Base-by-base conservation (phyloP, 768 basidiomycete species). In the Tulasnella sp. region DNA sequence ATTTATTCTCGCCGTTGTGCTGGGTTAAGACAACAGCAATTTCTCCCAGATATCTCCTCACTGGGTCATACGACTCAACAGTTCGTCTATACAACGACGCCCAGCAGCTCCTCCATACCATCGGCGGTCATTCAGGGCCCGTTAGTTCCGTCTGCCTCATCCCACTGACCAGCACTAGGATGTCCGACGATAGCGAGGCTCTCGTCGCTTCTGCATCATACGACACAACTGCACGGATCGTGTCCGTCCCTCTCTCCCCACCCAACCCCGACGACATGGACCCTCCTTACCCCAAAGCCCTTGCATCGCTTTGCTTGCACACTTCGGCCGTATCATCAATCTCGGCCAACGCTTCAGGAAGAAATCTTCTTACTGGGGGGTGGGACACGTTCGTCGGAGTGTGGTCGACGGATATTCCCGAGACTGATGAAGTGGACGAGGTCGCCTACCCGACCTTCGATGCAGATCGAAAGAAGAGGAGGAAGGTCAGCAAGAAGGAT, bases 351-450 rank as follows among this genome's bases (percentile, higher is more conserved):
- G 48, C 85, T 11, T 83, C 88, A 12, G 92, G 93, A 2, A 87
- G 89, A 2, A 90, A 92, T 80, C 87, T 99, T 24, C 87, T 99
- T 46, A 96, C 96, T 0, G 89, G 93, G 0, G 94, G 94, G 0
- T 97, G 96, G 96, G 97, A 99, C 83, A 89, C 90, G 12, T 88
- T 96, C 22, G 89, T 99, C 79, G 95, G 96, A 2, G 83, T 96
- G 6, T 99, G 93, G 93, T 91, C 93, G 81, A 92, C 91, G 4
- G 83, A 84, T 0, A 87, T 93, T 46, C 92, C 95, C 0, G 83
- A 85, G 0, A 83, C 86, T 3, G 93, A 96, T 83, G 93, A 97
- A 82, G 88, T 94, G 0, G 85, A 87, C 31, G 89, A 89, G n/a
- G 85, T 84, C 4, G 81, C 79, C 74, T 86, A 50, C 85, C 88